Base-by-base conservation (phyloP, 2,329 filamentous ascomycete genomes). In the Fusarium verrucosum region DNA sequence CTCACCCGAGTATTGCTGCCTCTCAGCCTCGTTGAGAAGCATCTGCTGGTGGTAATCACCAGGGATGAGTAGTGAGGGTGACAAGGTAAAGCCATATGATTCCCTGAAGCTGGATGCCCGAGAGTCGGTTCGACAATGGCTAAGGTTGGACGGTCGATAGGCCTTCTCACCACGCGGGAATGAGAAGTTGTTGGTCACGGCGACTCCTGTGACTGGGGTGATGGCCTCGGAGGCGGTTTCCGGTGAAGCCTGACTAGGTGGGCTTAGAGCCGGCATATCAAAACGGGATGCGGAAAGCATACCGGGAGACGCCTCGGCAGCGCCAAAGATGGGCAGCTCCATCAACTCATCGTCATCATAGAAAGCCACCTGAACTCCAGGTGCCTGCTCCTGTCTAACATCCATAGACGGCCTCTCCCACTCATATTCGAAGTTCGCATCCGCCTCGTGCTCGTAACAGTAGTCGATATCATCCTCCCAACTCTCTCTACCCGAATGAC, bases 381-480 rank as follows among this genome's bases (percentile, higher is more conserved):
- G 69, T 10, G 65, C 53, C 40, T 50, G 40, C 44, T 70, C 69
- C 22, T 70, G 71, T 19, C 68, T 58, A 16, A 67, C 71, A 43
- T 87, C 85, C 49, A 84, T 68, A 0, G 86, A 88, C 4, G 81
- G 78, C 16, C 84, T 82, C 56, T 87, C 85, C 87, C 87, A 89
- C 40, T 87, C 83, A 66, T 88, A 89, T 61, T 89, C 83, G 70
- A 86, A 89, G 73, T 89, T 81, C 9, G 87, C 87, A 72, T 90
- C 88, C 13, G 83, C 86, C 65, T 87, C 87, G 67, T 90, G 85
- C 65, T 89, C 87, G 70, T 90, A 90, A 71, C 86, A 89, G 74
- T 89, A 90, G 71, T 90, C 88, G 60, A 90, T 89, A 62, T 87
- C 87, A 49, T 89, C 87, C 69, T 90, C 88, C 88, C 88, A 90